Evolutionary conservation across 495 filamentous ascomycete genomes (phyloP), one percentile per base, ranked within the genome.

Genomic region (Penicillium cinerascens): DNA sequence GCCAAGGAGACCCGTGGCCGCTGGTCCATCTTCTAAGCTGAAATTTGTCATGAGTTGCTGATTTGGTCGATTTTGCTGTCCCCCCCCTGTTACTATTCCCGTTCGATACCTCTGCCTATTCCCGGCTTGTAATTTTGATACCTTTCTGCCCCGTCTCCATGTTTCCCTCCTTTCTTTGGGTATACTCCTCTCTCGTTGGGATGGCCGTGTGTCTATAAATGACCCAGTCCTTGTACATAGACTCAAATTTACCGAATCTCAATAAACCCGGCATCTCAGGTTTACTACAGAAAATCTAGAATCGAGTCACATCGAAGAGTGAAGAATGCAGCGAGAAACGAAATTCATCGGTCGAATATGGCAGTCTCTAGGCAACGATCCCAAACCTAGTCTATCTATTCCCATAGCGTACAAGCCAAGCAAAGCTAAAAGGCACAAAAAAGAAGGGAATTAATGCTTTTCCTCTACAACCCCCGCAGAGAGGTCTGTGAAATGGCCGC

Each of bases 21-120:
- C 13, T 76, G 73, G 73, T 71, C 68, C 48, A 55, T 75, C 33
- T 76, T 76, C 57, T 75, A 58, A 64, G 46, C 42, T 47, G 21
- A 33, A 4, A 26, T n/a, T 41, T 40, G 13, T 42, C 21, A 56
- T 53, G 33, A 41, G 42, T 47, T 42, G 6, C 33, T 43, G 9
- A 46, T 47, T 49, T 46, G 38, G 40, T 44, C 29, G 27, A 44
- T 57, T 25, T 27, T 59, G 36, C 20, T 35, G 44, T 29, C 21
- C 50, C 20, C 18, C 49, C 37, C 21, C 43, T 27, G 44, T 40
- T 22, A 33, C 13, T 33, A 11, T 33, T 33, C 29, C 22, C 6
- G 29, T 61, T 39, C 47, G 52, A 59, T 55, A 60, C 55, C 57
- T 56, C 44, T 54, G 37, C 22, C 36, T 48, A 4, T 26, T 17